A percentile compares a stretch with the other conserved stretches of the same genome.
Evolutionary conservation across 179 eudicot genomes (phyloP).

Genomic region (Sideroxylon spinosum): DNA sequence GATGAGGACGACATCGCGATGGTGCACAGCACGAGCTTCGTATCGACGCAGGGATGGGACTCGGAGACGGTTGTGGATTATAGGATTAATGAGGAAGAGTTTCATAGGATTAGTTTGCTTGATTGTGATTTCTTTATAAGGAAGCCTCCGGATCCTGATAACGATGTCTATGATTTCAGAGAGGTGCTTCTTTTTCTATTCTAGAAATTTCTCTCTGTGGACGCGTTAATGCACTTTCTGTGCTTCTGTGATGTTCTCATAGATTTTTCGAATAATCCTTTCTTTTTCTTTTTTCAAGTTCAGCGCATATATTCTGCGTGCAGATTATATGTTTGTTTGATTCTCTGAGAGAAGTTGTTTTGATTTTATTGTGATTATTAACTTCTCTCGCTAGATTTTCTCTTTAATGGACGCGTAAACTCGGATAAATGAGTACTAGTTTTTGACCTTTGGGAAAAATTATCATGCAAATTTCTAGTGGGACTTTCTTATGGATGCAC

Average conservation of each 20-base stretch:
- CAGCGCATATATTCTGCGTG: not conserved
- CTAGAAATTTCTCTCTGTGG: not conserved
- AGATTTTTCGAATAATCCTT: not conserved
- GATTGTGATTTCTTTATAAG: constrained; percentile 94
- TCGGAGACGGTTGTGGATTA: constrained; percentile 70
- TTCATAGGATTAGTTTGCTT: constrained; percentile 70
- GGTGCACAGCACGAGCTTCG: constrained; percentile 62
- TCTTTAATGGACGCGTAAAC: too few relatives aligned
- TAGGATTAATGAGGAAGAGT: constrained; percentile 84
- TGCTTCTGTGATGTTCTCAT: too few relatives aligned
- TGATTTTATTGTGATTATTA: not conserved
- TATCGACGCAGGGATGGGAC: constrained; percentile 69
- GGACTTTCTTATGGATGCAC: too few relatives aligned
- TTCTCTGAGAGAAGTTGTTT: not conserved
- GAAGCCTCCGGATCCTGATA: constrained; percentile 85
- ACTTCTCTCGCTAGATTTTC: not conserved
- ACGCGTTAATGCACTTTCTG: not conserved
- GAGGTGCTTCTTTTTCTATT: constrained; percentile 43
- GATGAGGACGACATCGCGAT: constrained; percentile 43
- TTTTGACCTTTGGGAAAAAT: not conserved
- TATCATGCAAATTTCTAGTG: not conserved
- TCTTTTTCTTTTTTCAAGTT: not conserved
- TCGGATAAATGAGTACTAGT: not conserved
- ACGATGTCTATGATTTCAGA: constrained; percentile 82
- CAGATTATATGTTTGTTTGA: not conserved